phyloP scores from a whole-genome alignment of 441 rosid species.

The Raphanus hybrid region DNA sequence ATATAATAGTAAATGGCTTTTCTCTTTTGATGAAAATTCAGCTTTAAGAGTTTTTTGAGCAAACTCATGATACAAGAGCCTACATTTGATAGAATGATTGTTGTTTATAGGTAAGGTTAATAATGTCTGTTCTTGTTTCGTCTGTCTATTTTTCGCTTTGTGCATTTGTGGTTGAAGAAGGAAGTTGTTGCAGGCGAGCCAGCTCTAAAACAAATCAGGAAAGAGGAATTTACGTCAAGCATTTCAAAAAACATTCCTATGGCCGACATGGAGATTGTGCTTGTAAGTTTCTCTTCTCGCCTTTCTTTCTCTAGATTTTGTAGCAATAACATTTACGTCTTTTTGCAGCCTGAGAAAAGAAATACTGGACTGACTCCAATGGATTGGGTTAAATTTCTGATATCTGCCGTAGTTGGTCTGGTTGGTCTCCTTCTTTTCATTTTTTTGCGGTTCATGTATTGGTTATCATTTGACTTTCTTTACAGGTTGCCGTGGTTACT shows the following conservation, averaged over 20 bases:
- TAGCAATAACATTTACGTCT: constrained; percentile 17
- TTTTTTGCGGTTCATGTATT: background rate
- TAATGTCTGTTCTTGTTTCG: constrained; percentile 11
- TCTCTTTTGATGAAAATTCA: constrained; percentile 45
- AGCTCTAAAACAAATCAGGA: constrained; percentile 58
- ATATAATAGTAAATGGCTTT: background rate
- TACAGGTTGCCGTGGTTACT: constrained; percentile 80
- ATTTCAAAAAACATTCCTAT: constrained; percentile 96
- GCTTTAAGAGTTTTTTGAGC: constrained; percentile 69
- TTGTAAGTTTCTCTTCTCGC: constrained; percentile 61
- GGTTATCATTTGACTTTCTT: constrained; percentile 10
- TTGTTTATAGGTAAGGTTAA: constrained; percentile 74
- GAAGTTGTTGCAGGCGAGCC: constrained; percentile 62
- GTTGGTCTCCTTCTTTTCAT: constrained; percentile 53
- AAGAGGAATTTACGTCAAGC: constrained; percentile 84
- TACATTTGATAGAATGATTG: constrained; percentile 93
- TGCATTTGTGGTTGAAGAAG: constrained; percentile 27
- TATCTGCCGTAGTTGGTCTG: constrained; percentile 86
- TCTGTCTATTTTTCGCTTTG: constrained; percentile 26
- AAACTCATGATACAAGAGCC: constrained; percentile 92
- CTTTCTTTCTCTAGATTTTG: constrained; percentile 10
- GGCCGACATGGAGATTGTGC: constrained; percentile 99
- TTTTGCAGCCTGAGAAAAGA: constrained; percentile 89
- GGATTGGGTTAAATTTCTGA: constrained; percentile 96
- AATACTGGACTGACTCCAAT: constrained; percentile 95